Percentiles rank a stretch among this genome's conserved stretches.
phyloP scores from a whole-genome alignment of 495 filamentous ascomycete species.

The Lasiosphaeria miniovina region DNA sequence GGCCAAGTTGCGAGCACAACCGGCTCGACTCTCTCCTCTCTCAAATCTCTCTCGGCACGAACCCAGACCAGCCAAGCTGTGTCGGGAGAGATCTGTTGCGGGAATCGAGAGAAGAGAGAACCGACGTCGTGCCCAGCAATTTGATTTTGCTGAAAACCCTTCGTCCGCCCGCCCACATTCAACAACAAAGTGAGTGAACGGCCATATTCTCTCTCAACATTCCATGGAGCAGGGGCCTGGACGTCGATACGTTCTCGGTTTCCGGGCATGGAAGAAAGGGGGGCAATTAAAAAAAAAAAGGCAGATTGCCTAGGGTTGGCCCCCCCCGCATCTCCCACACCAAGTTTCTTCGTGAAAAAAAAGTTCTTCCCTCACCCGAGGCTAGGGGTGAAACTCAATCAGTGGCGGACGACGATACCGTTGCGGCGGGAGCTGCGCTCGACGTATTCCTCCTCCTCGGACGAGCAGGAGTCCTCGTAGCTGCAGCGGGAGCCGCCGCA shows the following conservation, averaged over 20 bases:
- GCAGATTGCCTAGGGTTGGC: too few species aligned
- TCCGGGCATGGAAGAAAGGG: not conserved
- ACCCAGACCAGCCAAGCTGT: constrained; percentile 16
- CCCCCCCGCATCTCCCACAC: not conserved
- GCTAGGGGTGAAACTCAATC: constrained; percentile 20
- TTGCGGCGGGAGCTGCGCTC: constrained; percentile 60
- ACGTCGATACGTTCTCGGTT: constrained; percentile 23
- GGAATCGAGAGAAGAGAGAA: not conserved
- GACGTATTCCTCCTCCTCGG: constrained; percentile 60
- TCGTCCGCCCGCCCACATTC: constrained; percentile 6
- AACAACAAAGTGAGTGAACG: constrained; percentile 19
- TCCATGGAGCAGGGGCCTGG: constrained; percentile 6
- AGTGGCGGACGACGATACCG: constrained; percentile 68
- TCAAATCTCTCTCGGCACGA: not conserved
- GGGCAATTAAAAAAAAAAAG: not conserved
- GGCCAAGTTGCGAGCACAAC: not conserved
- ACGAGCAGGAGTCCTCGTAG: constrained; percentile 63
- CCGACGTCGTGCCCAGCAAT: not conserved
- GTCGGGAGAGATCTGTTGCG: not conserved
- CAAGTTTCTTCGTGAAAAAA: constrained; percentile 17
- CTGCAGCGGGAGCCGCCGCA: constrained; percentile 84
- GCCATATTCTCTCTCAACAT: constrained; percentile 5
- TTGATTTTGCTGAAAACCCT: not conserved
- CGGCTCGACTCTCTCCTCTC: not conserved
- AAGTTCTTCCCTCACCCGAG: constrained; percentile 32